These are phyloP conservation scores for Neurospora sp. DNA, from an alignment of 495 filamentous ascomycete species.

Conservation along the genomic window DNA sequence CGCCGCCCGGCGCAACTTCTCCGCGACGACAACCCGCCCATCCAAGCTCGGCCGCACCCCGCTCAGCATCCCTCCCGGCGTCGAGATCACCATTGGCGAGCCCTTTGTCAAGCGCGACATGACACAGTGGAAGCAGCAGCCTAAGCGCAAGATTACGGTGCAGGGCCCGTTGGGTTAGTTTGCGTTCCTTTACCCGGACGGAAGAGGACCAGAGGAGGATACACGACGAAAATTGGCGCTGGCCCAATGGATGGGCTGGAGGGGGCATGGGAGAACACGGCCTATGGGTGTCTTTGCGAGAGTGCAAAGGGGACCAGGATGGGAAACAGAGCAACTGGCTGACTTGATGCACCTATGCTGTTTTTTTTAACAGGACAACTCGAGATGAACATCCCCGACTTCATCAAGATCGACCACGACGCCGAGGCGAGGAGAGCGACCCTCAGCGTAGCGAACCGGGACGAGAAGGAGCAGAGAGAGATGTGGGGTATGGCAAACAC, in stretches of 20 bases:
- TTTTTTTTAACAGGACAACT: slow-evolving; percentile 46
- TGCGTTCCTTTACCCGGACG: not conserved
- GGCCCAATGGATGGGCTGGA: not conserved
- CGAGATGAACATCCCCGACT: slow-evolving; percentile 61
- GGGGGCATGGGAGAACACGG: not conserved
- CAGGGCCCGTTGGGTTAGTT: slow-evolving; percentile 63
- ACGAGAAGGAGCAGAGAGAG: slow-evolving; percentile 65
- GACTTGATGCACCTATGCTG: slow-evolving; percentile 1
- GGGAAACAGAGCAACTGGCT: not conserved
- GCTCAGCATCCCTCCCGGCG: slow-evolving; percentile 74
- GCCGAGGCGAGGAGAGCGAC: slow-evolving; percentile 46
- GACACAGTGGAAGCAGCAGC: slow-evolving; percentile 41
- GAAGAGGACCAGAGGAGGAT: not conserved
- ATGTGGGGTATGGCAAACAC: slow-evolving; percentile 82
- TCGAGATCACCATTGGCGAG: slow-evolving; percentile 58
- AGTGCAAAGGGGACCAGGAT: not conserved
- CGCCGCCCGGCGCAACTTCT: slow-evolving; percentile 43
- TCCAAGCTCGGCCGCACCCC: slow-evolving; percentile 81
- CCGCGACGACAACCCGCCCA: slow-evolving; percentile 48
- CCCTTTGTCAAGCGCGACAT: slow-evolving; percentile 41
- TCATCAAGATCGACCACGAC: slow-evolving; percentile 58
- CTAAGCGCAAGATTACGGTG: slow-evolving; percentile 50
- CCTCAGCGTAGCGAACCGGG: slow-evolving; percentile 54
- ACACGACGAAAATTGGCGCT: not conserved
- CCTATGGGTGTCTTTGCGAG: not conserved